Conservation (phyloP, 306 rosid species). For the Corylus avellana region DNA sequence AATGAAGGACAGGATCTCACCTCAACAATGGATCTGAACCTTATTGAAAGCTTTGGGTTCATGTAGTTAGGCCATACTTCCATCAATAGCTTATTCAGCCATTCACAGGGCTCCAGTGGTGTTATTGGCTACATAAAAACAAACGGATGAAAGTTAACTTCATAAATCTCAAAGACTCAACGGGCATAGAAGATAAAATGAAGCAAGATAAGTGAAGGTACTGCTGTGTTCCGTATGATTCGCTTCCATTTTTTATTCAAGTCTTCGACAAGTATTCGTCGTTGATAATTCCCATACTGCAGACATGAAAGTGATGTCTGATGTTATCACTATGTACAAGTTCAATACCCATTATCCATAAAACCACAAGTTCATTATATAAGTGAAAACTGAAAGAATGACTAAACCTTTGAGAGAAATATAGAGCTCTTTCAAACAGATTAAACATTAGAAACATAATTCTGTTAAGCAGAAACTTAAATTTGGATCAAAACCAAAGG, state of each 20-base stretch:
- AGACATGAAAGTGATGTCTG: conserved; percentile 33
- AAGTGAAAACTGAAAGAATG: background rate
- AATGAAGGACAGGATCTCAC: conserved; percentile 37
- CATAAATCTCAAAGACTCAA: conserved; percentile 9
- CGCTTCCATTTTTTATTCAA: conserved; percentile 86
- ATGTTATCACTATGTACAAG: conserved; percentile 22
- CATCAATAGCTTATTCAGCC: conserved; percentile 79
- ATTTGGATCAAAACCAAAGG: background rate
- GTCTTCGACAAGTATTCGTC: conserved; percentile 78
- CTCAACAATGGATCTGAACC: conserved; percentile 74
- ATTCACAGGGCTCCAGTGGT: conserved; percentile 93
- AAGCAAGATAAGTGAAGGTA: conserved; percentile 29
- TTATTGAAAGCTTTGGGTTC: conserved; percentile 67
- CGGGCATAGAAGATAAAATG: background rate
- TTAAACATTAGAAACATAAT: background rate
- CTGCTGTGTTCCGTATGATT: conserved; percentile 60
- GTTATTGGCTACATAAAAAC: conserved; percentile 62
- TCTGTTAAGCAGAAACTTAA: background rate
- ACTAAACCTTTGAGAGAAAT: background rate
- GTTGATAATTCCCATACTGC: conserved; percentile 84
- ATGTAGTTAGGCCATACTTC: conserved; percentile 78
- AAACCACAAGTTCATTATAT: background rate
- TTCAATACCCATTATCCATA: conserved; percentile 6
- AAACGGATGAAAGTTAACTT: conserved; percentile 27
- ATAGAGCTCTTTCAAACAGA: background rate